Conservation (phyloP, 106 monocot genomes). For the Apostasia ramifera region DNA sequence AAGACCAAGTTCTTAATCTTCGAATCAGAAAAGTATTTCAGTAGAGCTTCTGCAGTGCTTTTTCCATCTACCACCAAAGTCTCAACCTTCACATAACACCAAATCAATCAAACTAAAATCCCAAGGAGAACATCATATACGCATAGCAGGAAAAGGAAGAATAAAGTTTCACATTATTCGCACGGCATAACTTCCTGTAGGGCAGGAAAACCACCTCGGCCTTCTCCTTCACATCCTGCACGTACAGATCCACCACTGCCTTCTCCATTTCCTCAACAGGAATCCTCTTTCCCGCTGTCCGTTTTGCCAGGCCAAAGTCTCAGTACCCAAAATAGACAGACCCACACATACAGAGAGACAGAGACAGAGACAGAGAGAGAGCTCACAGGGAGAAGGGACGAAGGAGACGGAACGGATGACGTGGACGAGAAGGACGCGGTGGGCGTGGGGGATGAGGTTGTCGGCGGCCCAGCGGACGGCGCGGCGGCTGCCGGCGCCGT, state of each 20-base stretch:
- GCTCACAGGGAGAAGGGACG: conserved; percentile 26
- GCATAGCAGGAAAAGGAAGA: neutral
- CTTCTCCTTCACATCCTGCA: conserved; percentile 26
- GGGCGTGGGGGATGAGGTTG: conserved; percentile 24
- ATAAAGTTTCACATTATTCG: conserved; percentile 28
- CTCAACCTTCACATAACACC: conserved; percentile 25
- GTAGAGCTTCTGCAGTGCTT: conserved; percentile 19
- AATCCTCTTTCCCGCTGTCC: conserved; percentile 26
- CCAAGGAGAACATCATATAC: neutral
- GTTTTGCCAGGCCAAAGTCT: neutral
- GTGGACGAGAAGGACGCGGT: conserved; percentile 41
- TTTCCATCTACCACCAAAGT: conserved; percentile 44
- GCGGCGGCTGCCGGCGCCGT: conserved; percentile 26
- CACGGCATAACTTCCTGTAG: conserved; percentile 20
- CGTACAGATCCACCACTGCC: conserved; percentile 40
- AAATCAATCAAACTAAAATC: neutral
- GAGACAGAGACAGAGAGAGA: neutral
- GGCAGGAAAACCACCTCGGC: conserved; percentile 23
- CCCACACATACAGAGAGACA: neutral
- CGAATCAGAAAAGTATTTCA: conserved; percentile 27
- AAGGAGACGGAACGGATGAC: conserved; percentile 41
- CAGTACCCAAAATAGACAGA: neutral
- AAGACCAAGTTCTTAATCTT: conserved; percentile 40
- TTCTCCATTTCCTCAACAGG: conserved; percentile 31
- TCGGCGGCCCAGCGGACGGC: conserved; percentile 34